A percentile compares a stretch with the other conserved stretches of the same genome.
Evolutionary conservation across 345 rosid species (phyloP).

Genomic region (Psidium guajava): DNA sequence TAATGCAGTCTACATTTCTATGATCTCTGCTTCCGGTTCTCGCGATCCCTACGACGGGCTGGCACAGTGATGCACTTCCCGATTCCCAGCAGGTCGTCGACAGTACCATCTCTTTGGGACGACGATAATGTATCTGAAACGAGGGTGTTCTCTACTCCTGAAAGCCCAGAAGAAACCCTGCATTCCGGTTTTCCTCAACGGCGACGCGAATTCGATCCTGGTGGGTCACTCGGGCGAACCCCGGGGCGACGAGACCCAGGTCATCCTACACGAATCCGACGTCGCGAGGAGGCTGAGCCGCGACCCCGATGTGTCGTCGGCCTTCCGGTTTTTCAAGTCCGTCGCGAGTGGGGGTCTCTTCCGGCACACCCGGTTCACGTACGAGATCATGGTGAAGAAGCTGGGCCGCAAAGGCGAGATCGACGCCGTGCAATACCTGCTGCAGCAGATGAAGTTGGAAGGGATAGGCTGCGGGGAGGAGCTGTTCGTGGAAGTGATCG

Average conservation of each 20-base stretch:
- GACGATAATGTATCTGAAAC: constrained; percentile 11
- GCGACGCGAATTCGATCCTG: constrained; percentile 1
- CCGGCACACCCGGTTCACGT: constrained; percentile 60
- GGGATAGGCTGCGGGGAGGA: constrained; percentile 56
- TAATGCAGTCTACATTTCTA: not conserved
- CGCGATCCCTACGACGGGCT: not conserved
- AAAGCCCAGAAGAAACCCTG: constrained; percentile 8
- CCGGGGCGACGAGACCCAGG: not conserved
- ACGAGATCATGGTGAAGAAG: constrained; percentile 50
- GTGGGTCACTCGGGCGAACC: not conserved
- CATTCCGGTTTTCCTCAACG: constrained; percentile 11
- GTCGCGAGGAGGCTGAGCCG: constrained; percentile 37
- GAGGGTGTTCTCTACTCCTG: constrained; percentile 10
- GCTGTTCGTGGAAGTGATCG: constrained; percentile 49
- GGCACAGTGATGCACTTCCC: not conserved
- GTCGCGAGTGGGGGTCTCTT: constrained; percentile 53
- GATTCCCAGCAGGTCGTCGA: not conserved
- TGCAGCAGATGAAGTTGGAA: constrained; percentile 89
- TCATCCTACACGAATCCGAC: constrained; percentile 26
- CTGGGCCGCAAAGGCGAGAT: constrained; percentile 39
- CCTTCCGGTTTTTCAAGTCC: constrained; percentile 55
- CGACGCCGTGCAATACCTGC: constrained; percentile 65
- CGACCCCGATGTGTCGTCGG: constrained; percentile 31
- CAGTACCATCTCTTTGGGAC: not conserved
- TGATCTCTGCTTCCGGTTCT: not conserved